phyloP scores from a whole-genome alignment of 2,329 filamentous ascomycete genomes.

The Purpureocillium lavendulum region DNA sequence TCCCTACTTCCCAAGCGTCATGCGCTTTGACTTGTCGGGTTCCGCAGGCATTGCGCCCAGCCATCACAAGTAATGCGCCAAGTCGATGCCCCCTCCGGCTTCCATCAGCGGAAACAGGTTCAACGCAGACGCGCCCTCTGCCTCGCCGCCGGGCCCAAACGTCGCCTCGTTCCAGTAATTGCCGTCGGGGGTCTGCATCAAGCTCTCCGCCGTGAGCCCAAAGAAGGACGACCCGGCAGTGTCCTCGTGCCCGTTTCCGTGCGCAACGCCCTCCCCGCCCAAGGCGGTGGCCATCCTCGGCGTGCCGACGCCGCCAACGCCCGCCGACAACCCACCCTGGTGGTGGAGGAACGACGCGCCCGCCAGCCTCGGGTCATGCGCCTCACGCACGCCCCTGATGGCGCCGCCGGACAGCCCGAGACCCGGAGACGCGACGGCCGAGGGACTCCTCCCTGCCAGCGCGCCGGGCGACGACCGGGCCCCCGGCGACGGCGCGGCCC shows the following conservation, averaged over 20 bases:
- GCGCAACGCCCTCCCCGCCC: too few relatives aligned
- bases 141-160: constrained; percentile 22
- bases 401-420: too few relatives aligned
- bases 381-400: too few relatives aligned
- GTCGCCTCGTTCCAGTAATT: constrained; percentile 24
- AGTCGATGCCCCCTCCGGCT: constrained; percentile 42
- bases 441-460: neutral
- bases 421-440: too few relatives aligned
- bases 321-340: too few relatives aligned
- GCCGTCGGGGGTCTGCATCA: constrained; percentile 33
- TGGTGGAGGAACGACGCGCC: too few relatives aligned
- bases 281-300: constrained; percentile 8
- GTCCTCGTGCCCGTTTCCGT: constrained; percentile 22
- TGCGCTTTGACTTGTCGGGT: too few relatives aligned
- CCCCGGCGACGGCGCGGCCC: neutral
- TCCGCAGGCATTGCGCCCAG: too few relatives aligned
- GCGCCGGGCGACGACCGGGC: neutral
- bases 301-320: constrained; percentile 3
- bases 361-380: too few relatives aligned
- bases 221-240: constrained; percentile 30
- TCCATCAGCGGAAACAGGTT: constrained; percentile 45
- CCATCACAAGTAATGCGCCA: constrained; percentile 29
- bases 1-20: too few relatives aligned
- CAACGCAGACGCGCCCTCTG: constrained; percentile 34
- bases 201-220: constrained; percentile 23